Evolutionary conservation across 2,329 filamentous ascomycete genomes (phyloP).

Genomic region (Parafenestella ontariensis): DNA sequence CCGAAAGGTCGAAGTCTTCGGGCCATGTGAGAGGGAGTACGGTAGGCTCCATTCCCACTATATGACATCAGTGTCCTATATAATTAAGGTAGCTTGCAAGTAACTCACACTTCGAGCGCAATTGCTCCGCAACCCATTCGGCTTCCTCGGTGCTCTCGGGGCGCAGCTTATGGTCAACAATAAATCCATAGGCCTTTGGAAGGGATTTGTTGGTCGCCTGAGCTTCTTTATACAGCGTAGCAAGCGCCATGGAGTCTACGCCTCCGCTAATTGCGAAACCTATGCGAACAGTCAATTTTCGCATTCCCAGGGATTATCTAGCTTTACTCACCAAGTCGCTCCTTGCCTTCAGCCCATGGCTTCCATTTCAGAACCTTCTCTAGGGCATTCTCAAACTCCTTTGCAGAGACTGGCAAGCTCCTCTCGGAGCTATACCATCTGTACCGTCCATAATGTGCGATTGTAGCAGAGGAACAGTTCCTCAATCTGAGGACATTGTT

Average conservation of each 20-base stretch:
- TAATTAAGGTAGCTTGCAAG: neutral
- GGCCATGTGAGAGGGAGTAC: slow-evolving; percentile 51
- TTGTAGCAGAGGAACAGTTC: slow-evolving; percentile 33
- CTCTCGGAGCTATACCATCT: slow-evolving; percentile 31
- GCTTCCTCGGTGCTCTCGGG: slow-evolving; percentile 63
- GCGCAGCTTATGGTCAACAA: slow-evolving; percentile 69
- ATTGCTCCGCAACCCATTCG: slow-evolving; percentile 55
- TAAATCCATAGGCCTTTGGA: slow-evolving; percentile 59
- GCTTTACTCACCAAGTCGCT: slow-evolving; percentile 23
- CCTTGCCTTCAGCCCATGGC: slow-evolving; percentile 1
- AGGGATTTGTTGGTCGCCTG: slow-evolving; percentile 10
- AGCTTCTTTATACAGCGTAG: slow-evolving; percentile 67
- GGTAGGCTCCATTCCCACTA: slow-evolving; percentile 40
- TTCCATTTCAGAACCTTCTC: slow-evolving; percentile 6
- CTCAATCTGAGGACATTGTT: slow-evolving; percentile 43
- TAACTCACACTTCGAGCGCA: slow-evolving; percentile 53
- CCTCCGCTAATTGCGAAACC: slow-evolving; percentile 87
- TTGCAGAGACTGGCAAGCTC: slow-evolving; percentile 28
- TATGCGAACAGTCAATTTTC: slow-evolving; percentile 14
- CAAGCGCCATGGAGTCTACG: slow-evolving; percentile 97
- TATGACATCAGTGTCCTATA: slow-evolving; percentile 11
- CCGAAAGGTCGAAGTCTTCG: slow-evolving; percentile 45
- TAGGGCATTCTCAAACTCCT: slow-evolving; percentile 36
- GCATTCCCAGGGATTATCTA: neutral
- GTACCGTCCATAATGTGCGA: slow-evolving; percentile 14